Evolutionary conservation across 768 basidiomycete genomes (phyloP).

Genomic region (Lactarius deliciosus): DNA sequence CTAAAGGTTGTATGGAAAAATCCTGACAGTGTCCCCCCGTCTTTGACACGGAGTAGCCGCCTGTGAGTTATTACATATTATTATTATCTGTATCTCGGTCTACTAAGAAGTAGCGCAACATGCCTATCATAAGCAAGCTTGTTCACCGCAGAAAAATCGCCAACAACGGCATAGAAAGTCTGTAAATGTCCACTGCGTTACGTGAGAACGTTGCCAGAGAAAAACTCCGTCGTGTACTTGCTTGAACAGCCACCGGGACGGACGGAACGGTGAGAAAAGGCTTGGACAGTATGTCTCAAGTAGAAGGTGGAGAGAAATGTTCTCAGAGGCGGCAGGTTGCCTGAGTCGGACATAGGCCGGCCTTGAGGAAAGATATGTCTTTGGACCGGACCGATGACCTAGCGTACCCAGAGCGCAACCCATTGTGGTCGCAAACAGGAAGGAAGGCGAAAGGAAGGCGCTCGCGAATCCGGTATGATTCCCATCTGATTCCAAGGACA

Average conservation of each 20-base stretch:
- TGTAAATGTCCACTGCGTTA: slow-evolving; percentile 58
- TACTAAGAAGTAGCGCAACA: slow-evolving; percentile 15
- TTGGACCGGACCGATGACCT: not conserved
- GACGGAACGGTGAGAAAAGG: slow-evolving; percentile 33
- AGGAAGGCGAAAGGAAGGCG: not conserved
- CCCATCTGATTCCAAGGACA: not conserved
- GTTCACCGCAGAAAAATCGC: slow-evolving; percentile 59
- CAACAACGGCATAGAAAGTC: slow-evolving; percentile 58
- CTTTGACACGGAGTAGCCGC: slow-evolving; percentile 48
- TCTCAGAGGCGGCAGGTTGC: slow-evolving; percentile 18
- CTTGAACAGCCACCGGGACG: slow-evolving; percentile 38
- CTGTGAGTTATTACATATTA: slow-evolving; percentile 35
- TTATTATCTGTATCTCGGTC: not conserved
- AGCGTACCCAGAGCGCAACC: slow-evolving; percentile 4
- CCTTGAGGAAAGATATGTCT: slow-evolving; percentile 30
- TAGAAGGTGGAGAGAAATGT: slow-evolving; percentile 31
- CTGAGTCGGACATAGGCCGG: slow-evolving; percentile 29
- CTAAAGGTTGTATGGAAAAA: slow-evolving; percentile 1
- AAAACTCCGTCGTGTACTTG: slow-evolving; percentile 18
- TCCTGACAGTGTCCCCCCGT: slow-evolving; percentile 66
- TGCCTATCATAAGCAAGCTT: slow-evolving; percentile 57
- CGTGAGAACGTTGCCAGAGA: slow-evolving; percentile 1
- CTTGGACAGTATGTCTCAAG: slow-evolving; percentile 34
- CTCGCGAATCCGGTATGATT: not conserved
- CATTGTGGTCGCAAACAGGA: slow-evolving; percentile 1